Evolutionary conservation across 768 basidiomycete genomes (phyloP).

Genomic region (Russula lepida): DNA sequence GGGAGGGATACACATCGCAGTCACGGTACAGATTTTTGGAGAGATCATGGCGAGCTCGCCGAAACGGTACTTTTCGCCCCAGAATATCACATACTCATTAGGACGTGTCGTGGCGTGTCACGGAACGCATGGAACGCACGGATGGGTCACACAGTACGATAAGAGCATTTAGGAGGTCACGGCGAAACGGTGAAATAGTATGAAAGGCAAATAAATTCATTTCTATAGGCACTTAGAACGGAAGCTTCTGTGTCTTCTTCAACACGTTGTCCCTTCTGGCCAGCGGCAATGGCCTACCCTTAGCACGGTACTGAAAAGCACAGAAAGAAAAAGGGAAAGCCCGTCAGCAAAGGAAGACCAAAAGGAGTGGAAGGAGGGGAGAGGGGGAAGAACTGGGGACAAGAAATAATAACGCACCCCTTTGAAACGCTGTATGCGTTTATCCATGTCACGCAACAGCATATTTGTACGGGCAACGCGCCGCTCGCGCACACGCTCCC

Average conservation of each 20-base stretch:
- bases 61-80: slow-evolving; percentile 1
- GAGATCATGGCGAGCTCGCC: background rate
- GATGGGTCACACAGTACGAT: background rate
- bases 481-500: slow-evolving; percentile 54
- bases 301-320: slow-evolving; percentile 14
- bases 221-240: slow-evolving; percentile 14
- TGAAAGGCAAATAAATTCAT: background rate
- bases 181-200: background rate
- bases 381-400: background rate
- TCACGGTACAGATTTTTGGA: background rate
- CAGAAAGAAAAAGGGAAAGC: background rate
- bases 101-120: background rate
- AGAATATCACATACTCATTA: slow-evolving; percentile 10
- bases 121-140: background rate
- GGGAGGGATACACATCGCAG: background rate
- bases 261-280: slow-evolving; percentile 6
- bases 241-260: slow-evolving; percentile 20
- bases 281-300: slow-evolving; percentile 18
- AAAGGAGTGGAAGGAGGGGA: too few species aligned
- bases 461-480: slow-evolving; percentile 41
- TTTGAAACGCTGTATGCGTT: slow-evolving; percentile 59
- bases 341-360: background rate
- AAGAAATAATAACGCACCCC: slow-evolving; percentile 32
- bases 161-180: background rate
- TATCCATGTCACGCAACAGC: slow-evolving; percentile 61